Evolutionary conservation across 441 rosid genomes (phyloP), one percentile per base, ranked within the genome.

Genomic region (Pelargonium cotyledonis): DNA sequence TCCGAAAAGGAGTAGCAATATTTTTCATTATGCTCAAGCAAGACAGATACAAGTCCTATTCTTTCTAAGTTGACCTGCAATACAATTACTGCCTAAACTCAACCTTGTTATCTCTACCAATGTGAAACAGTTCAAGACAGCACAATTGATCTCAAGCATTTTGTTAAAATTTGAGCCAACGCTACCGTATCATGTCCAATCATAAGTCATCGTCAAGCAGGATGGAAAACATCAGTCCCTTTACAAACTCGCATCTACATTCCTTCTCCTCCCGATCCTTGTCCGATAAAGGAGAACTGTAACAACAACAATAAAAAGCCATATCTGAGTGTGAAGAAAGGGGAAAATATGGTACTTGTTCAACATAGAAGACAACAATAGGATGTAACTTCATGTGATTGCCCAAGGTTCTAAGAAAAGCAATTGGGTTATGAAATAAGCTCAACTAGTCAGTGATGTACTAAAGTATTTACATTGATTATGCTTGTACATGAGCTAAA

Each of bases 171-270:
- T 73, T 61, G 64, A 68, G 38, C 66, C 63, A 65, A 49, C 65
- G 15, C 47, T 18, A 12, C 31, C 44, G 29, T 8, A 51, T 38
- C 31, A 15, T 61, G 26, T 70, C 63, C 73, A 43, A n/a, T 82
- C 83, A 90, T 65, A 79, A 80, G 75, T 63, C 71, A n/a, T 79
- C 77, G 49, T 66, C 66, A 8, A 82, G 70, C 66, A 86, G 74
- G 76, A 81, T 66, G 19, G 90, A 84, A 47, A 79, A 76, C 49
- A 82, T 57, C 31, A 86, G 70, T 44, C 77, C 82, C 80, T 78
- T 82, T 62, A 79, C 83, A 80, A 84, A 86, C 72, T 81, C 78
- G 55, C 82, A 70, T 76, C 80, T 86, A 53, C 70, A 75, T 44
- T 80, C 76, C 74, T 75, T 80, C 78, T 84, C 88, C 72, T 63